Evolutionary conservation across 1,284 basidiomycete species (phyloP).

Genomic region (Leucoagaricus sp.): DNA sequence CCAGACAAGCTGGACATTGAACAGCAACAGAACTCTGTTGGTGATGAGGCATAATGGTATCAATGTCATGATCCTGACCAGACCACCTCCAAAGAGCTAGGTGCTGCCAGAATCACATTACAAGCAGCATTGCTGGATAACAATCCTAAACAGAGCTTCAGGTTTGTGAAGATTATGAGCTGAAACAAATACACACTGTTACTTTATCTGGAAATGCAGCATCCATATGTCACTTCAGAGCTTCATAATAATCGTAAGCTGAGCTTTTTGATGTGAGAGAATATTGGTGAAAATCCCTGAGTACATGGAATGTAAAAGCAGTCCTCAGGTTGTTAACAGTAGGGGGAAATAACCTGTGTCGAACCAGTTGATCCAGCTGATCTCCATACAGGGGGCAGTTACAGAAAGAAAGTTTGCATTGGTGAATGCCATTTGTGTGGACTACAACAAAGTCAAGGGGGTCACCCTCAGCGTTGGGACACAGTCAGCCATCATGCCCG

Average conservation of each 20-base stretch:
- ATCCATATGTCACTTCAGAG: slow-evolving; percentile 24
- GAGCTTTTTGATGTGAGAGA: slow-evolving; percentile 29
- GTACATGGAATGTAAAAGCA: slow-evolving; percentile 29
- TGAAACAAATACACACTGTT: slow-evolving; percentile 19
- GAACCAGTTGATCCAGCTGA: slow-evolving; percentile 4
- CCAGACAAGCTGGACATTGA: slow-evolving; percentile 31
- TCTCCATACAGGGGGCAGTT: too few species aligned
- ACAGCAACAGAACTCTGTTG: slow-evolving; percentile 22
- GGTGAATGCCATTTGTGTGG: too few species aligned
- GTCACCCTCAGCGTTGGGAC: too few species aligned
- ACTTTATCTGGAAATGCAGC: slow-evolving; percentile 22
- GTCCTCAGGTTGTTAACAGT: slow-evolving; percentile 21
- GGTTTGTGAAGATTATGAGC: background rate
- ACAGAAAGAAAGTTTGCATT: too few species aligned
- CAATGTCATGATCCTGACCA: slow-evolving; percentile 27
- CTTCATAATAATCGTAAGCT: slow-evolving; percentile 24
- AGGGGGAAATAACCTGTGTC: slow-evolving; percentile 25
- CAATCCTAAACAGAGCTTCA: slow-evolving; percentile 18
- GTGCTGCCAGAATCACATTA: slow-evolving; percentile 25
- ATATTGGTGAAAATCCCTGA: slow-evolving; percentile 28
- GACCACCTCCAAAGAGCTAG: slow-evolving; percentile 22
- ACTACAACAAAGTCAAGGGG: too few species aligned
- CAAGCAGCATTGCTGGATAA: slow-evolving; percentile 24
- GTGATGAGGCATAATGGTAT: slow-evolving; percentile 19
- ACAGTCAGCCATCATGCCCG: too few species aligned